Evolutionary conservation across 306 rosid genomes (phyloP).

Genomic region (Inga oerstediana): DNA sequence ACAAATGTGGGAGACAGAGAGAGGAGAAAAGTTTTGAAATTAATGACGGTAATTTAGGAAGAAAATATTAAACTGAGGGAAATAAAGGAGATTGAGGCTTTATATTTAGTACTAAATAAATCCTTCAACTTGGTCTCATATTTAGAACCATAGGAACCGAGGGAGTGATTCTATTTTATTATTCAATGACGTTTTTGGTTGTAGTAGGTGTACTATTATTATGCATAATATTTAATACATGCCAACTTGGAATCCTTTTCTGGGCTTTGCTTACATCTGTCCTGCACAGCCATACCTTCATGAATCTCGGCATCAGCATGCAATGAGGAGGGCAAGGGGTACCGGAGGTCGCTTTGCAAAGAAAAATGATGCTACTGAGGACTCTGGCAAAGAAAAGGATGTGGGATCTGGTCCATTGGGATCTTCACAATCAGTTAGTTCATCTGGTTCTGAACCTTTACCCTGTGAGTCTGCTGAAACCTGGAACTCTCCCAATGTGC

Average conservation of each 20-base stretch:
- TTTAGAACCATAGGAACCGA: background rate
- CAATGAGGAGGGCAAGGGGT: conserved; percentile 93
- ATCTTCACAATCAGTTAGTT: conserved; percentile 79
- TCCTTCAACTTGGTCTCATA: background rate
- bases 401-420: conserved; percentile 59
- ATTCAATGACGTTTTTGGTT: too few species aligned
- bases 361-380: conserved; percentile 49
- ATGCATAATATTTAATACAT: background rate
- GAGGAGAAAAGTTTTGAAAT: too few species aligned
- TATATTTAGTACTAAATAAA: background rate
- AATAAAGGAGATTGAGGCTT: too few species aligned
- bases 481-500: conserved; percentile 72
- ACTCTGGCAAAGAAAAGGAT: conserved; percentile 55
- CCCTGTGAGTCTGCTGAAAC: conserved; percentile 69
- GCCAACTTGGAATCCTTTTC: background rate
- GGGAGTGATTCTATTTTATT: background rate
- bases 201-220: background rate
- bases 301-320: conserved; percentile 98
- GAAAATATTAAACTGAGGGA: too few species aligned
- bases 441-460: conserved; percentile 82
- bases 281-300: conserved; percentile 89
- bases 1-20: too few species aligned
- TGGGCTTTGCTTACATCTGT: conserved; percentile 34
- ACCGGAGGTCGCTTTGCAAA: conserved; percentile 96
- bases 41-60: too few species aligned